Base-by-base conservation (phyloP, 176 grass and related monocot genomes). In the Otatea glauca region DNA sequence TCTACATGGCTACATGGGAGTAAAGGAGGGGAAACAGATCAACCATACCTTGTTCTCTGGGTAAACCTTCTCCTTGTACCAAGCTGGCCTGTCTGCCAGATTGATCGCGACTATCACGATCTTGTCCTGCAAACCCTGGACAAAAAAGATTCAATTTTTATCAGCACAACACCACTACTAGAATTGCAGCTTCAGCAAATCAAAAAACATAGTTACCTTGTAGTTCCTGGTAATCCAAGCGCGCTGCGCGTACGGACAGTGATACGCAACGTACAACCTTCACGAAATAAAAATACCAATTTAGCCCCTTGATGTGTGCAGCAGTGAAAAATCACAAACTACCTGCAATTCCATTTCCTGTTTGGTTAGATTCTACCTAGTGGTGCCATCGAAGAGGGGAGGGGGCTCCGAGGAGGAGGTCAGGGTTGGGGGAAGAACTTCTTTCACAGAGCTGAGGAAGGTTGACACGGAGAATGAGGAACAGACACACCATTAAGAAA, bases 1-100 rank as follows among this genome's bases (percentile, higher is more conserved):
- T 51, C 55, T 24, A 60, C 24, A 58, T n/a, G 21, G 24, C 55
- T 24, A 60, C 24, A 58, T n/a, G 21, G 24, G 51, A 29, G 15
- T 48, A 48, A 23, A 5, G 27, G 55, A 23, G 11, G n/a, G 38
- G 47, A 39, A 50, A 10, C 11, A 65, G 43, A 60, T 65, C 47
- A 68, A 49, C 68, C 25, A 65, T 70, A 88, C 95, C 92, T 98
- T 98, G 75, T 94, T 98, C 72, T 82, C 68, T 67, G 95, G 85
- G 78, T 98, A 94, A 92, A 98, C 72, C 74, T 95, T 98, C 83
- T 98, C 96, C 86, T 94, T 98, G 83, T 98, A 98, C 96, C 96
- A 98, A 37, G 93, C 44, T 7, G 93, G 96, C 37, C 88, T 89
- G 85, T 95, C 83, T 86, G 82, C 85, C 37, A 98, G 84, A 93